A percentile compares a stretch with the other conserved stretches of the same genome.
Conservation (phyloP, 2,329 filamentous ascomycete species). For the Ambrosiella cleistominuta region DNA sequence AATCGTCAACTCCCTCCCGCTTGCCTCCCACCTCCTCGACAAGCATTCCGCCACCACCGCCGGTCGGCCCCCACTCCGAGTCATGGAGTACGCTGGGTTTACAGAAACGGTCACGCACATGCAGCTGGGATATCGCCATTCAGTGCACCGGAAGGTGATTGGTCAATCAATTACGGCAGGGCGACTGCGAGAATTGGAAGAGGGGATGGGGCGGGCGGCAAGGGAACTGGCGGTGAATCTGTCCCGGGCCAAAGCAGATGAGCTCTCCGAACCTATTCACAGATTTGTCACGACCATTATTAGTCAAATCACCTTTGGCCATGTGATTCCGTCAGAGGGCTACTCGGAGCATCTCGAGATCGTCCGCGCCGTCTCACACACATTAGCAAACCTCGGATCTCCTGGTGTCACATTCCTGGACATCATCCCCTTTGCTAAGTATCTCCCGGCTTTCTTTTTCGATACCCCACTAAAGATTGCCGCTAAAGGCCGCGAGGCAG, state of each 20-base stretch:
- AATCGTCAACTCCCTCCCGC: constrained; percentile 25
- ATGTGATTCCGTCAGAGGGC: neutral
- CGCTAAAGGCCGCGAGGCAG: constrained; percentile 19
- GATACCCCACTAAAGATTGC: constrained; percentile 19
- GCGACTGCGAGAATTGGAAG: too few species aligned
- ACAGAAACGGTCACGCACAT: neutral
- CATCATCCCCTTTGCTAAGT: constrained; percentile 24
- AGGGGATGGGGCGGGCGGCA: too few species aligned
- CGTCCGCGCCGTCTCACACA: constrained; percentile 19
- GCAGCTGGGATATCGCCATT: neutral
- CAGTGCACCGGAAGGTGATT: neutral
- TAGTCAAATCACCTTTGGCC: neutral
- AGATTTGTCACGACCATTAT: neutral
- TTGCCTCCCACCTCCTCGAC: constrained; percentile 28
- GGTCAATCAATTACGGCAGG: neutral
- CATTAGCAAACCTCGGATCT: constrained; percentile 18
- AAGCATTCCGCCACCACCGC: constrained; percentile 27
- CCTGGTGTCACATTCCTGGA: constrained; percentile 22
- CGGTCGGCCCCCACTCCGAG: constrained; percentile 24
- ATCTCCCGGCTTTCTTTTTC: constrained; percentile 22
- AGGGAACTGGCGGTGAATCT: too few species aligned
- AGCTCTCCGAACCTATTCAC: neutral
- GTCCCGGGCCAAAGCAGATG: too few species aligned
- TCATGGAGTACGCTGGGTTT: neutral
- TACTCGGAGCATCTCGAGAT: constrained; percentile 18